Percentiles rank a stretch among this genome's conserved stretches.
phyloP scores from a whole-genome alignment of 176 grass and related monocot genomes.

The Panicum miliaceum region DNA sequence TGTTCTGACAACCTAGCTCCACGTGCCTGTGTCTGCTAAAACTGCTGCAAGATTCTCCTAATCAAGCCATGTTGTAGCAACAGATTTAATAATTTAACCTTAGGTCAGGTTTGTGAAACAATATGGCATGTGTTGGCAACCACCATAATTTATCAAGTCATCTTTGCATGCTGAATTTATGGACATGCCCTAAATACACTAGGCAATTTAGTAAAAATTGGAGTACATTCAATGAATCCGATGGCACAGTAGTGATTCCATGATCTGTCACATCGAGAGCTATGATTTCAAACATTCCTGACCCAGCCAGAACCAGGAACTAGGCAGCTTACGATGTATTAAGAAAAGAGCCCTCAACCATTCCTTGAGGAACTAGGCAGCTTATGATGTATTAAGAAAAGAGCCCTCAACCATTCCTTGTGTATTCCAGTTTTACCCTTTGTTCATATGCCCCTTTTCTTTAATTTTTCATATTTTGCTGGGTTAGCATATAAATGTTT shows the following conservation, averaged over 20 bases:
- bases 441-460: neutral
- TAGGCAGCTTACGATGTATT: neutral
- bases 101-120: neutral
- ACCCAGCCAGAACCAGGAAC: constrained; percentile 1
- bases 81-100: neutral
- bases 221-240: neutral
- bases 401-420: neutral
- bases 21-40: neutral
- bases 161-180: constrained; percentile 7
- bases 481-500: neutral
- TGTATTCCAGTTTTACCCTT: neutral
- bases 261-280: neutral
- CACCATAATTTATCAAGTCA: constrained; percentile 9
- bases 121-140: neutral
- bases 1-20: neutral
- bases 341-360: neutral
- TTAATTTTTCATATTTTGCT: neutral
- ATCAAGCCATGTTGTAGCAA: neutral
- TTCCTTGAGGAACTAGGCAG: neutral
- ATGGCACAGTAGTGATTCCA: neutral
- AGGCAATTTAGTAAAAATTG: neutral
- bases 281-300: neutral
- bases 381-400: neutral
- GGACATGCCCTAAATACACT: constrained; percentile 16
- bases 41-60: neutral